Evolutionary conservation across 106 monocot genomes (phyloP).

Genomic region (Dactylorhiza incarnata): DNA sequence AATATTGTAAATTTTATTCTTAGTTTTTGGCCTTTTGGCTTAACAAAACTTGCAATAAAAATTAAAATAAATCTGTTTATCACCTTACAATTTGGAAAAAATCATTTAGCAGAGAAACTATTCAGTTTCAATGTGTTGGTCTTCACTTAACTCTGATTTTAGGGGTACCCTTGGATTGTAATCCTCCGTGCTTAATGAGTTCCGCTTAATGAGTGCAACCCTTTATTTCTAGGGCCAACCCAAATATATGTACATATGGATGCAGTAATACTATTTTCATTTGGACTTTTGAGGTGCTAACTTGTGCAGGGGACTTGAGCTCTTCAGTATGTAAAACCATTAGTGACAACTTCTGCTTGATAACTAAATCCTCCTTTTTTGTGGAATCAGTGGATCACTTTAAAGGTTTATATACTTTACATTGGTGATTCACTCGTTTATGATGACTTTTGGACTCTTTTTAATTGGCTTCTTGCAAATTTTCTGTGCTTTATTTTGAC

Average conservation of each 20-base stretch:
- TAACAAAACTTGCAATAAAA: neutral
- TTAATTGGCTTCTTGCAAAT: neutral
- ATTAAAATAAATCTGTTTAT: neutral
- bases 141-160: conserved; percentile 1
- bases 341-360: neutral
- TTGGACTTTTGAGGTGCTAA: neutral
- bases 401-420: neutral
- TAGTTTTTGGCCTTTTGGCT: neutral
- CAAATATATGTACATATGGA: neutral
- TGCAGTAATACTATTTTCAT: neutral
- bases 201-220: neutral
- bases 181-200: neutral
- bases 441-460: neutral
- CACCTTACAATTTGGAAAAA: neutral
- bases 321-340: neutral
- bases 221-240: neutral
- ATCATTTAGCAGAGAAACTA: neutral
- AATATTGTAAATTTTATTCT: neutral
- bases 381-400: neutral
- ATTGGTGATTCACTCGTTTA: neutral
- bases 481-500: neutral
- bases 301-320: neutral
- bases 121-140: neutral
- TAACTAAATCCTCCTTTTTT: neutral
- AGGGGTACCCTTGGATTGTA: neutral